Conservation (phyloP, 169 alveolate species). For the Plasmodium gallinaceum region DNA sequence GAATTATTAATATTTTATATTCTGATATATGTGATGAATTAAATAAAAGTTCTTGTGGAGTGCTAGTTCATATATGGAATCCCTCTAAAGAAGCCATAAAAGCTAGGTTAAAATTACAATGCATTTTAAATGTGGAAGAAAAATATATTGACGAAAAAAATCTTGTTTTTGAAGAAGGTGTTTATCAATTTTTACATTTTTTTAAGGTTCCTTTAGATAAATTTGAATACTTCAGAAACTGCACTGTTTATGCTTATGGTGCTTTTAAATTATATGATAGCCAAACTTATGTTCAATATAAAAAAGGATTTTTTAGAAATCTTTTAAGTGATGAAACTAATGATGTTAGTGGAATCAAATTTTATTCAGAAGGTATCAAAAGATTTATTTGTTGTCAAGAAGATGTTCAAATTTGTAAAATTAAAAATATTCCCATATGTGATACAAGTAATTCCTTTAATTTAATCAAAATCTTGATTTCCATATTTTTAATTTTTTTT, state of each 20-base stretch:
- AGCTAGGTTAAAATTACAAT: slow-evolving; percentile 49
- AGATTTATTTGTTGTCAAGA: slow-evolving; percentile 46
- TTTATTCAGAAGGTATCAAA: slow-evolving; percentile 51
- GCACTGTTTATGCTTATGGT: slow-evolving; percentile 68
- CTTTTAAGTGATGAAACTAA: slow-evolving; percentile 26
- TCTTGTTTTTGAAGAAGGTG: slow-evolving; percentile 41
- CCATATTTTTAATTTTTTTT: not conserved
- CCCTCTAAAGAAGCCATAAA: slow-evolving; percentile 49
- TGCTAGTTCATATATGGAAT: slow-evolving; percentile 47
- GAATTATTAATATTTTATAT: slow-evolving; percentile 36
- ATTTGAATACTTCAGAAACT: slow-evolving; percentile 15
- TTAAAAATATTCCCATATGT: slow-evolving; percentile 39
- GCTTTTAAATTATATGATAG: slow-evolving; percentile 59
- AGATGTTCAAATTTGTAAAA: slow-evolving; percentile 21
- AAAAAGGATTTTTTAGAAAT: slow-evolving; percentile 16
- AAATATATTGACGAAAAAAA: slow-evolving; percentile 54
- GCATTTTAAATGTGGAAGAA: slow-evolving; percentile 1
- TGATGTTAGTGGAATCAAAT: slow-evolving; percentile 26
- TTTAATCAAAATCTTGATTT: slow-evolving; percentile 12
- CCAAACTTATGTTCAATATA: slow-evolving; percentile 29
- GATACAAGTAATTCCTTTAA: slow-evolving; percentile 14
- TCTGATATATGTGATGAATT: slow-evolving; percentile 36
- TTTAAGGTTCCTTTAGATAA: slow-evolving; percentile 49
- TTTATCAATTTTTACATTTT: slow-evolving; percentile 51
- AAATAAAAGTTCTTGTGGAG: slow-evolving; percentile 30